Evolutionary conservation across 768 basidiomycete genomes (phyloP).

Genomic region (Lepiota brunneoincarnata): DNA sequence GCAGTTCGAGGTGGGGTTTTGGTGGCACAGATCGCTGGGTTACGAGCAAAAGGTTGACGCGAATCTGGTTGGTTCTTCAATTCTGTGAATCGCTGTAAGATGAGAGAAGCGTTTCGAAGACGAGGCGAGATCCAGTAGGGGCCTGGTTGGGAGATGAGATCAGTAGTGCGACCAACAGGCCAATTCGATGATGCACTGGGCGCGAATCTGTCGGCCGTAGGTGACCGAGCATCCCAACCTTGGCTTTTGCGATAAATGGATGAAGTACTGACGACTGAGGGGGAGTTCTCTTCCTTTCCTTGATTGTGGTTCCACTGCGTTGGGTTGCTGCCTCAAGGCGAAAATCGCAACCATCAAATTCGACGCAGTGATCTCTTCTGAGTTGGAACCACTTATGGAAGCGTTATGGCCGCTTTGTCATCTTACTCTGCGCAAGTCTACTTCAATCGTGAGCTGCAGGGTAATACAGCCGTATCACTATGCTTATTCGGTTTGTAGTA

Average conservation of each 20-base stretch:
- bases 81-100: conserved; percentile 6
- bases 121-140: neutral
- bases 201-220: conserved; percentile 1
- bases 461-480: neutral
- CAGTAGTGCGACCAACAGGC: neutral
- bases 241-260: neutral
- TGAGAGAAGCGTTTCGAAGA: neutral
- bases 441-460: conserved; percentile 1
- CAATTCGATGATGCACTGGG: neutral
- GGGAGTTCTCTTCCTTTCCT: neutral
- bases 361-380: neutral
- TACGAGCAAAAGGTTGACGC: neutral
- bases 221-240: neutral
- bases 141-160: conserved; percentile 6
- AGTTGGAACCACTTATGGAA: conserved; percentile 1
- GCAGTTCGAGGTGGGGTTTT: neutral
- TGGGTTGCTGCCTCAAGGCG: conserved; percentile 5
- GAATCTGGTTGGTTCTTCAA: neutral
- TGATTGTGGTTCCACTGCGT: neutral
- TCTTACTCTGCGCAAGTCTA: conserved; percentile 9
- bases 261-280: conserved; percentile 2
- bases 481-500: neutral
- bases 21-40: neutral
- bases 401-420: neutral
- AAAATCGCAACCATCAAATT: conserved; percentile 9